These are phyloP conservation scores for Mollisiaceae sp. DNA, from an alignment of 2,329 filamentous ascomycete genomes.

Conservation along the genomic window DNA sequence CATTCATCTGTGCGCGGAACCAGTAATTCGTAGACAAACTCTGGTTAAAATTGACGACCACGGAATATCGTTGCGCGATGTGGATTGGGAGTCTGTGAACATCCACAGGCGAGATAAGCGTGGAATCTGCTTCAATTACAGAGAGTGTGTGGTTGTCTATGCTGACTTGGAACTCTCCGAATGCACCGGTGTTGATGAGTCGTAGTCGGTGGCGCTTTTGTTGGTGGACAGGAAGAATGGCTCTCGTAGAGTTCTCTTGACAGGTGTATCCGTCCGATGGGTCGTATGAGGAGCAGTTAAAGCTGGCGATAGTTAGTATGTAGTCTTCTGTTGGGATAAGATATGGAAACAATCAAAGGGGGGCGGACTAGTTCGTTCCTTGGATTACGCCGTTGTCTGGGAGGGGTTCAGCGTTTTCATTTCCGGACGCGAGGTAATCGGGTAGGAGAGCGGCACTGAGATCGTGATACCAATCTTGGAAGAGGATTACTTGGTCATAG, in stretches of 20 bases:
- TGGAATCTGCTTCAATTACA: slow-evolving; percentile 47
- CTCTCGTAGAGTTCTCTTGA: slow-evolving; percentile 15
- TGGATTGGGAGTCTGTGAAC: slow-evolving; percentile 37
- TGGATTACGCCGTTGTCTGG: slow-evolving; percentile 26
- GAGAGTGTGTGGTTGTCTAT: slow-evolving; percentile 42
- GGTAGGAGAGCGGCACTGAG: slow-evolving; percentile 53
- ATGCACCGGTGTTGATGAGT: slow-evolving; percentile 30
- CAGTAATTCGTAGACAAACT: slow-evolving; percentile 62
- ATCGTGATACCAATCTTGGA: slow-evolving; percentile 63
- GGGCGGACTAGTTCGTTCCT: slow-evolving; percentile 22
- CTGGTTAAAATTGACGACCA: slow-evolving; percentile 64
- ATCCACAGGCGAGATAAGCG: slow-evolving; percentile 30
- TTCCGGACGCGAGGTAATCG: slow-evolving; percentile 28
- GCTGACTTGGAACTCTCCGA: slow-evolving; percentile 24
- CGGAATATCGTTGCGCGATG: slow-evolving; percentile 62
- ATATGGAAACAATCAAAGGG: not conserved
- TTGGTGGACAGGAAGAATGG: slow-evolving; percentile 10
- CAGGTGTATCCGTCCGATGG: slow-evolving; percentile 9
- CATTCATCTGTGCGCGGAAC: slow-evolving; percentile 51
- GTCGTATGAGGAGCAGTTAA: slow-evolving; percentile 1
- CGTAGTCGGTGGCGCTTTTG: slow-evolving; percentile 28
- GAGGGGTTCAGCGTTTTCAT: slow-evolving; percentile 25
- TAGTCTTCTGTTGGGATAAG: not conserved
- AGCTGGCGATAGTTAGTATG: not conserved
- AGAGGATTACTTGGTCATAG: slow-evolving; percentile 60